Evolutionary conservation across 2,329 filamentous ascomycete genomes (phyloP), one percentile per base, ranked within the genome.

Genomic region (Cytospora piceicola): DNA sequence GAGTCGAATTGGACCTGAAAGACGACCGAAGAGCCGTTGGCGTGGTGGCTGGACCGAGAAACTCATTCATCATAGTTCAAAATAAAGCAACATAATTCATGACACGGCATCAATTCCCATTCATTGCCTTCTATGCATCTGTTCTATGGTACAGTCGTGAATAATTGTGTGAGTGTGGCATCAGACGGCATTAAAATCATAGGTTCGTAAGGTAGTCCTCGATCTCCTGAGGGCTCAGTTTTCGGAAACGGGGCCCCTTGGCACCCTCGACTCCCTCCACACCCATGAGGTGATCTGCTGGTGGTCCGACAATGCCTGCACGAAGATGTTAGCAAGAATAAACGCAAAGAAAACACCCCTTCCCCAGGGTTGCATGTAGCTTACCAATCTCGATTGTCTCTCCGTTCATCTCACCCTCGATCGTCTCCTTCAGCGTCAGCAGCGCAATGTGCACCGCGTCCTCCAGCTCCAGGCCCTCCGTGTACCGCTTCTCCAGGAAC

Each of bases 141-240:
- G 65, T 69, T 77, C 74, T 79, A 79, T 78, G 73, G 70, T 79
- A 78, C 76, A 78, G 69, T 70, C 70, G 73, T 73, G 70, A 70
- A 49, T 49, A 49, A 49, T 49, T 42, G 36, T 58, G 55, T 67
- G 59, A 29, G 27, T 54, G 54, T 46, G 42, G 65, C 69, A 66
- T 71, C 70, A 71, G 64, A 68, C 70, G 68, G 64, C 52, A 69
- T 61, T 60, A 66, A 64, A 64, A 76, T 88, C 86, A 98, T 86
- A 99, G 88, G 86, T 97, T 98, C 79, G 95, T 98, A 79, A 99
- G 83, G 83, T 99, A 99, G 80, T 99, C 95, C 84, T 99, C 95
- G 76, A 99, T 98, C 83, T 99, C 95, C 81, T 97, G 93, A 75
- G 96, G 93, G 74, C 88, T 97, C 79, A 99, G 83, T 86, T 97